phyloP scores from a whole-genome alignment of 2,329 filamentous ascomycete genomes.

The Pseudogymnoascus destructans region DNA sequence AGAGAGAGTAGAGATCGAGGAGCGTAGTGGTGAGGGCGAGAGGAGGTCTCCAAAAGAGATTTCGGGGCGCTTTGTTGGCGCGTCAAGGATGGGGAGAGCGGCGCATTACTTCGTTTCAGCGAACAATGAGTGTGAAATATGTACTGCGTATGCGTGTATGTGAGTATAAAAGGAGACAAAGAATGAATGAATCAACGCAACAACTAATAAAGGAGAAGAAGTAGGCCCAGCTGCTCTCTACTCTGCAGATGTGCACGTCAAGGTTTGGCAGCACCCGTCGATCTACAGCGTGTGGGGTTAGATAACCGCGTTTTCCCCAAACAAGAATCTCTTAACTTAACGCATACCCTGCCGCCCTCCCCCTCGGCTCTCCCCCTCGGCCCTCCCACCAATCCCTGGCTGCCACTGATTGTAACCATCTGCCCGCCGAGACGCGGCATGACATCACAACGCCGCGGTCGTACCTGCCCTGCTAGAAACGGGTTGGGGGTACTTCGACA shows the following conservation, averaged over 20 bases:
- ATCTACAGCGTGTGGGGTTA: background rate
- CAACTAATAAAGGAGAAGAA: background rate
- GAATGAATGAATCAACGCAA: background rate
- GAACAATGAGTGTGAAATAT: background rate
- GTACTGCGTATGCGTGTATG: background rate
- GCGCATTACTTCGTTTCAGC: slow-evolving; percentile 1
- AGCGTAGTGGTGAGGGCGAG: background rate
- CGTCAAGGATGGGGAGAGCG: background rate
- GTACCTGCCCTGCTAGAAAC: background rate
- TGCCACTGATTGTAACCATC: background rate
- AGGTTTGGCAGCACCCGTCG: background rate
- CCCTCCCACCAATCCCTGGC: background rate
- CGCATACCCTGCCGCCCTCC: background rate
- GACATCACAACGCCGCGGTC: background rate
- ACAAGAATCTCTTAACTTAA: background rate
- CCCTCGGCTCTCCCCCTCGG: background rate
- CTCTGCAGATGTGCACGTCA: background rate
- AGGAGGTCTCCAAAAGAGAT: background rate
- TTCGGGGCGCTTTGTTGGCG: slow-evolving; percentile 1
- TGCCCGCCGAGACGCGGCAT: background rate
- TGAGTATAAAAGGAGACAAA: background rate
- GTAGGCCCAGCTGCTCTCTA: background rate
- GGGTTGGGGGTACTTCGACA: background rate
- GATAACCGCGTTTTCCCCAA: background rate
- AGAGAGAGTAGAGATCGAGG: background rate